A percentile compares a stretch with the other conserved stretches of the same genome.
Evolutionary conservation across 345 rosid species (phyloP).

Genomic region (Barbarea vulgaris): DNA sequence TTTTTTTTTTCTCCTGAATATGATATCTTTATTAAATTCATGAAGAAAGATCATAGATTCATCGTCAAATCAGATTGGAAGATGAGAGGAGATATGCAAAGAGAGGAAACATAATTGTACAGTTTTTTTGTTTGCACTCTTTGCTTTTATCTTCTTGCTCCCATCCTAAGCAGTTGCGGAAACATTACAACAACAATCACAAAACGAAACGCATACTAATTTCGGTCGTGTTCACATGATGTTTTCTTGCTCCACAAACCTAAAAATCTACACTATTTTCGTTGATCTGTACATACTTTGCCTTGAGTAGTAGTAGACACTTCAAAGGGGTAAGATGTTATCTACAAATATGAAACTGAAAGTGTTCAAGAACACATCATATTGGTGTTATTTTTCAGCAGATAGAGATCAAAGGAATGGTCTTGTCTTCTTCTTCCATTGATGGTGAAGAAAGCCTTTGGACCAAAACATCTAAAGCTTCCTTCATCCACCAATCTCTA

Average conservation of each 20-base stretch:
- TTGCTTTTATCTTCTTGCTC: constrained; percentile 12
- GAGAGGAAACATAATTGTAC: constrained; percentile 5
- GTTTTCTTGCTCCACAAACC: background rate
- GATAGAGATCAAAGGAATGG: constrained; percentile 9
- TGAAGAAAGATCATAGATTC: background rate
- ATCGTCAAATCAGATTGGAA: background rate
- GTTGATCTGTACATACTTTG: constrained; percentile 13
- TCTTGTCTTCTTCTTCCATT: constrained; percentile 24
- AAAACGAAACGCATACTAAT: constrained; percentile 15
- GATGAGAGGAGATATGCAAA: constrained; percentile 10
- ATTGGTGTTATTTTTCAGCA: constrained; percentile 13
- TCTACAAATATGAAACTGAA: constrained; percentile 4
- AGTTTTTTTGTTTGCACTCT: constrained; percentile 26
- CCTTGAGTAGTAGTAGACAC: background rate
- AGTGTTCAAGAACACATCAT: background rate
- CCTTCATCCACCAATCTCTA: constrained; percentile 95
- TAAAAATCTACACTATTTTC: constrained; percentile 12
- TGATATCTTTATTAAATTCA: background rate
- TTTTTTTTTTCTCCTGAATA: background rate
- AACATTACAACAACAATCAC: constrained; percentile 11
- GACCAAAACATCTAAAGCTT: constrained; percentile 71
- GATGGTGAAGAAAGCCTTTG: constrained; percentile 42
- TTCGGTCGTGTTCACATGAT: constrained; percentile 14
- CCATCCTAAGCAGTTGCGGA: constrained; percentile 16
- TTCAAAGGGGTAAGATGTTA: background rate